Percentiles rank a stretch among this genome's conserved stretches.
phyloP scores from a whole-genome alignment of 768 basidiomycete genomes.

The Coprinopsis cinerea region DNA sequence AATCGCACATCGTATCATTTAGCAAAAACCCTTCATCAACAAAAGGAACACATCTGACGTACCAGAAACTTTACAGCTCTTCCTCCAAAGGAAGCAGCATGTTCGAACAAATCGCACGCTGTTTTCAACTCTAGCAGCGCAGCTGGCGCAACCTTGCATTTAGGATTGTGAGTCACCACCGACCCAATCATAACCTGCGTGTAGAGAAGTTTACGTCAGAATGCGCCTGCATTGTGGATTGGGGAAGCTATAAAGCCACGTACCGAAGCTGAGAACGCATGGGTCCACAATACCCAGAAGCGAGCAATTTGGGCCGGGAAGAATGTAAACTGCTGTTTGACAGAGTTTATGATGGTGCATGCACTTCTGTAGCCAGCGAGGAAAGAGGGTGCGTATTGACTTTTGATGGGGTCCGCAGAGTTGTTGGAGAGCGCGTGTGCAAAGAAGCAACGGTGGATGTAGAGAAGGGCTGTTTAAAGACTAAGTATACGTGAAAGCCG shows the following conservation, averaged over 20 bases:
- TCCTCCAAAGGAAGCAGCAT: conserved; percentile 56
- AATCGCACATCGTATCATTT: conserved; percentile 2
- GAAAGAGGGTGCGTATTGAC: conserved; percentile 61
- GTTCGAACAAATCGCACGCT: conserved; percentile 60
- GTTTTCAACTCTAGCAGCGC: conserved; percentile 60
- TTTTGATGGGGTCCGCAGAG: conserved; percentile 63
- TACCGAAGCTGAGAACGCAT: conserved; percentile 62
- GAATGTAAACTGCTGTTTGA: conserved; percentile 42
- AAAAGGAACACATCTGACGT: conserved; percentile 17
- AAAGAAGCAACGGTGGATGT: conserved; percentile 73
- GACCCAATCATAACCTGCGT: conserved; percentile 69
- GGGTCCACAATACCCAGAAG: conserved; percentile 72
- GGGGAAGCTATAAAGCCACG: conserved; percentile 16
- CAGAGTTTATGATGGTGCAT: conserved; percentile 46
- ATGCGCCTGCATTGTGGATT: conserved; percentile 4
- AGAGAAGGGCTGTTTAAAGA: conserved; percentile 48
- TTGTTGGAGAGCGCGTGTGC: conserved; percentile 64
- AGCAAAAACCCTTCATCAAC: background rate
- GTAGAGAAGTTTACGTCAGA: background rate
- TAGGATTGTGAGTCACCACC: conserved; percentile 64
- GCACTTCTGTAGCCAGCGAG: conserved; percentile 64
- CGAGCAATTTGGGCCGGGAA: conserved; percentile 56
- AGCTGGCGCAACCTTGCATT: conserved; percentile 63
- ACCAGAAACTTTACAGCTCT: conserved; percentile 68
- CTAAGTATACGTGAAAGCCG: background rate